These are phyloP conservation scores for Medicago truncatula DNA, from an alignment of 306 rosid genomes.

Conservation along the genomic window DNA sequence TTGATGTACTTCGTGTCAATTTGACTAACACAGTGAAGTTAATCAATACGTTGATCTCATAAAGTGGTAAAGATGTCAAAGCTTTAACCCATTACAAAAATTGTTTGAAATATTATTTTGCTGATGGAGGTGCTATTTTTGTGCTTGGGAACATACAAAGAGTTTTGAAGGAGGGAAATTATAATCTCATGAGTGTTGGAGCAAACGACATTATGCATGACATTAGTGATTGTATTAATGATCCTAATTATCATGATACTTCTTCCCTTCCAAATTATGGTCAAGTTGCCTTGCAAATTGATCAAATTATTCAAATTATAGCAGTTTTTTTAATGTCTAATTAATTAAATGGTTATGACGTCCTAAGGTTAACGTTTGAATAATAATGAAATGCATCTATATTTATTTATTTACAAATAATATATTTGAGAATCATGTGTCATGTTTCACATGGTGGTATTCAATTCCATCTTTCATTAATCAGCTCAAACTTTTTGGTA, in stretches of 20 bases:
- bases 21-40: not conserved
- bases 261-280: not conserved
- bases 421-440: too few species aligned
- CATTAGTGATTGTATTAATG: not conserved
- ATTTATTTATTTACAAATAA: too few species aligned
- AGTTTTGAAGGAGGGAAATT: not conserved
- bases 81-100: not conserved
- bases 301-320: slow-evolving; percentile 2
- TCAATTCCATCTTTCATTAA: too few species aligned
- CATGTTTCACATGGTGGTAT: too few species aligned
- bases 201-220: not conserved
- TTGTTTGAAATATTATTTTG: not conserved
- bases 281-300: not conserved
- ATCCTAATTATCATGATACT: not conserved
- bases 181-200: not conserved
- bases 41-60: not conserved
- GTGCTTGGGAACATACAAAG: not conserved
- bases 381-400: too few species aligned
- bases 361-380: too few species aligned
- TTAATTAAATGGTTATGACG: not conserved
- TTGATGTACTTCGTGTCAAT: not conserved
- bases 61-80: not conserved
- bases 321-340: not conserved
- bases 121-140: slow-evolving; percentile 1
- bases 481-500: too few species aligned